Percentiles rank a stretch among this genome's conserved stretches.
phyloP scores from a whole-genome alignment of 345 rosid genomes.

The Eucalyptus polybractea region DNA sequence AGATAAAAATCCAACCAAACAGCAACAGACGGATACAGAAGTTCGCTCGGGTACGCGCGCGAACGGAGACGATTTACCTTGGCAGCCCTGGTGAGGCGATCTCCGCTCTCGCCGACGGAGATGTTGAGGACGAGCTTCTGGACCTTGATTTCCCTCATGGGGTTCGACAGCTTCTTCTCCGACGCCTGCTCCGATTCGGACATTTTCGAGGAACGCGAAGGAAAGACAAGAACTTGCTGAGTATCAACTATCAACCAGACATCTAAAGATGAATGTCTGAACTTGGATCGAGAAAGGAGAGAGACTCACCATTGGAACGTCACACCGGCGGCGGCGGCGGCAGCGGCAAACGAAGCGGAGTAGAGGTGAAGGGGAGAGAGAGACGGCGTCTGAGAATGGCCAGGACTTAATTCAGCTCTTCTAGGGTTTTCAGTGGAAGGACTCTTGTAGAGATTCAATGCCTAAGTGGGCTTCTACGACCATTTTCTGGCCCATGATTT shows the following conservation, averaged over 20 bases:
- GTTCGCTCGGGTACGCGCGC: neutral
- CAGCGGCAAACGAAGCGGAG: neutral
- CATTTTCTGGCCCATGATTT: neutral
- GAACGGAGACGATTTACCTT: constrained; percentile 21
- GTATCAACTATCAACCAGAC: neutral
- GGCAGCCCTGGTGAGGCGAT: constrained; percentile 83
- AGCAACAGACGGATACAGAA: neutral
- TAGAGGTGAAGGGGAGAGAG: neutral
- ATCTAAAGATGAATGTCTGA: no score
- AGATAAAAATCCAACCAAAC: neutral
- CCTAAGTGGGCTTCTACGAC: neutral
- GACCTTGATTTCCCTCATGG: constrained; percentile 87
- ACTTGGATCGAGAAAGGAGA: neutral
- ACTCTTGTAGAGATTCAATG: neutral
- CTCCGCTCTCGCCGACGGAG: constrained; percentile 89
- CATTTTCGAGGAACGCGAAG: neutral
- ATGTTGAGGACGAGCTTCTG: constrained; percentile 83
- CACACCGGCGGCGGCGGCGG: neutral
- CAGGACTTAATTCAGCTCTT: neutral
- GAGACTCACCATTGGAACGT: neutral
- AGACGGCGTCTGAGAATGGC: neutral
- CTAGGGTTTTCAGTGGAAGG: neutral
- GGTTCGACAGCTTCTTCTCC: constrained; percentile 79
- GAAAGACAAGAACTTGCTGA: neutral
- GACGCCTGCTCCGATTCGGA: constrained; percentile 31